Percentiles rank a stretch among this genome's conserved stretches.
Conservation (phyloP, 139 green algal species). For the Pseudopediastrum boryanum region DNA sequence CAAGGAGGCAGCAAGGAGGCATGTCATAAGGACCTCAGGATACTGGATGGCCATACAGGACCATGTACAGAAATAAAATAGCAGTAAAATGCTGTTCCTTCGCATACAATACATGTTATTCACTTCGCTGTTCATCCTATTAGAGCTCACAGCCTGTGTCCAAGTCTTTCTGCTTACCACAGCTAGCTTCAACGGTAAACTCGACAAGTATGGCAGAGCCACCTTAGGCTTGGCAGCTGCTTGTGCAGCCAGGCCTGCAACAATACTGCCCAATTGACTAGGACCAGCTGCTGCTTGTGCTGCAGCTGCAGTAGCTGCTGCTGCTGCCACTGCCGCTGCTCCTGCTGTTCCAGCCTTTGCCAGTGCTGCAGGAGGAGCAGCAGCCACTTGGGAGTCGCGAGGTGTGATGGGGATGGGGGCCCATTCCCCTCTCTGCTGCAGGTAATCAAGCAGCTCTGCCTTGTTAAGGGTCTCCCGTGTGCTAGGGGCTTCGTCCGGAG, state of each 20-base stretch:
- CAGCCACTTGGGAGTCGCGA: neutral
- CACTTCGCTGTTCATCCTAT: no score
- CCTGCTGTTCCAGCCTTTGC: neutral
- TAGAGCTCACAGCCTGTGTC: no score
- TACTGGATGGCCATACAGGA: no score
- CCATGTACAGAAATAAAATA: neutral
- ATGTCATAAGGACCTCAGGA: no score
- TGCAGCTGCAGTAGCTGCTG: neutral
- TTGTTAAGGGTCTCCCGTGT: neutral
- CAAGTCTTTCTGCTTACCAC: conserved; percentile 23
- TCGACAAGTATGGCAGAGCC: no score
- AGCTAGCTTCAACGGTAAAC: conserved; percentile 20
- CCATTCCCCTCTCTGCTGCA: conserved; percentile 20
- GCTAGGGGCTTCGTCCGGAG: neutral
- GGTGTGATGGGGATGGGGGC: neutral
- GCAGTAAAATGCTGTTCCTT: neutral
- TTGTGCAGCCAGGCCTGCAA: neutral
- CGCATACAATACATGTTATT: no score
- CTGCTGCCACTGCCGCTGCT: no score
- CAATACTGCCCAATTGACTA: neutral
- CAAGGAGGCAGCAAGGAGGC: no score
- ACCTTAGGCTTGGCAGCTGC: no score
- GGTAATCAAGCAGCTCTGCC: conserved; percentile 33
- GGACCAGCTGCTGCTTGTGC: neutral
- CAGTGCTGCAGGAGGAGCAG: neutral